Conservation (phyloP, 495 filamentous ascomycete species). For the Penicillium longicatenatum region DNA sequence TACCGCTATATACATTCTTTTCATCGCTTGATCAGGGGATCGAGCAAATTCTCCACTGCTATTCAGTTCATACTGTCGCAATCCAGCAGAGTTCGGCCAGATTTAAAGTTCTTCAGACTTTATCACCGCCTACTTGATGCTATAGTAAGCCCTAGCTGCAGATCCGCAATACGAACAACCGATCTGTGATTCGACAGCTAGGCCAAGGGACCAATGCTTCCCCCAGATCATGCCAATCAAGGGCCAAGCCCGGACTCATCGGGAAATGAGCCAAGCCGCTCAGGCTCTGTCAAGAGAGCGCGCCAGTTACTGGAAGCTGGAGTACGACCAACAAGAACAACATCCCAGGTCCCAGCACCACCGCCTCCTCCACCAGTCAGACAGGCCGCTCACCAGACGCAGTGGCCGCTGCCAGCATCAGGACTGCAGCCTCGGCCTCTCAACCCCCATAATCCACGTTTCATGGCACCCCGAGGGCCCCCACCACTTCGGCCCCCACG, state of each 20-base stretch:
- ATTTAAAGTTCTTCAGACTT: not conserved
- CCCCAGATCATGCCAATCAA: not conserved
- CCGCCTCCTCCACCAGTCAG: not conserved
- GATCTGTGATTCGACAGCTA: not conserved
- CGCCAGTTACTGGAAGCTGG: conserved; percentile 57
- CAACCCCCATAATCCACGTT: conserved; percentile 40
- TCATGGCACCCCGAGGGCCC: conserved; percentile 53
- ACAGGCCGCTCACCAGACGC: conserved; percentile 17
- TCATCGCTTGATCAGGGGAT: conserved; percentile 22
- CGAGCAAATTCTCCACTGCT: conserved; percentile 6
- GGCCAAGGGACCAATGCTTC: conserved; percentile 10
- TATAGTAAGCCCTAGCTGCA: conserved; percentile 1
- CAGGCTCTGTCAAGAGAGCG: conserved; percentile 50
- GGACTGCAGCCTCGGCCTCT: conserved; percentile 30
- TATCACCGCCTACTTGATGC: not conserved
- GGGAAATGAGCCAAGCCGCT: conserved; percentile 21
- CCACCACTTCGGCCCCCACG: conserved; percentile 69
- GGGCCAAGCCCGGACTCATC: conserved; percentile 11
- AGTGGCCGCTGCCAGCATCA: conserved; percentile 48
- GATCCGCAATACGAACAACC: not conserved
- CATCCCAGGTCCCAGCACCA: conserved; percentile 25
- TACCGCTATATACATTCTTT: conserved; percentile 14
- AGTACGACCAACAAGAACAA: conserved; percentile 38
- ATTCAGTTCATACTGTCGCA: not conserved
- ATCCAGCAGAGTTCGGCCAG: not conserved